Conservation (phyloP, 257 asterid genomes). For the Galeopsis tetrahit region DNA sequence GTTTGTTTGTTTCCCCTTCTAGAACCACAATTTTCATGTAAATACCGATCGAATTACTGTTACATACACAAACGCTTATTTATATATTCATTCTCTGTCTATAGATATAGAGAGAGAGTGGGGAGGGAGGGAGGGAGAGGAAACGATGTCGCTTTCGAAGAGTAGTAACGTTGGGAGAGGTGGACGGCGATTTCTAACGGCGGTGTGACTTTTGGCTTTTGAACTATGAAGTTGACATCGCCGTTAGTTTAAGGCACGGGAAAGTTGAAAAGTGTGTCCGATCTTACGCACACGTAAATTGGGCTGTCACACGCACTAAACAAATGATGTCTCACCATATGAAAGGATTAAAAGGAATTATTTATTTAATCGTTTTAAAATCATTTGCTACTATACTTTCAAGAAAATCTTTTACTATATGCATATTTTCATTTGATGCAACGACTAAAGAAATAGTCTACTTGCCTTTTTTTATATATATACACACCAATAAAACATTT, state of each 20-base stretch:
- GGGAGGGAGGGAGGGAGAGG: conserved; percentile 22
- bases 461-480: no score
- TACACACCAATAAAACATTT: no score
- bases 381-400: background rate
- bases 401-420: background rate
- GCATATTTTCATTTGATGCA: background rate
- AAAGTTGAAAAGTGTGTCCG: conserved; percentile 35
- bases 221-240: conserved; percentile 34
- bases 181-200: conserved; percentile 43
- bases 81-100: conserved; percentile 6
- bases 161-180: conserved; percentile 33
- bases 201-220: conserved; percentile 39
- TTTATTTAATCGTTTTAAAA: background rate
- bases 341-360: conserved; percentile 13
- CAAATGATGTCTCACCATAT: conserved; percentile 26
- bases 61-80: conserved; percentile 12
- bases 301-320: conserved; percentile 36
- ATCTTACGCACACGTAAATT: conserved; percentile 38
- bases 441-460: no score
- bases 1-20: conserved; percentile 37
- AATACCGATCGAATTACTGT: conserved; percentile 49
- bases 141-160: conserved; percentile 38
- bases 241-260: conserved; percentile 42
- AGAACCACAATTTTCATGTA: conserved; percentile 59
- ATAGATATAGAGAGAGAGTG: conserved; percentile 11